Percentiles rank a stretch among this genome's conserved stretches.
Evolutionary conservation across 108 stramenopile genomes (phyloP).

Genomic region (Pinguiococcus pyrenoidosus): DNA sequence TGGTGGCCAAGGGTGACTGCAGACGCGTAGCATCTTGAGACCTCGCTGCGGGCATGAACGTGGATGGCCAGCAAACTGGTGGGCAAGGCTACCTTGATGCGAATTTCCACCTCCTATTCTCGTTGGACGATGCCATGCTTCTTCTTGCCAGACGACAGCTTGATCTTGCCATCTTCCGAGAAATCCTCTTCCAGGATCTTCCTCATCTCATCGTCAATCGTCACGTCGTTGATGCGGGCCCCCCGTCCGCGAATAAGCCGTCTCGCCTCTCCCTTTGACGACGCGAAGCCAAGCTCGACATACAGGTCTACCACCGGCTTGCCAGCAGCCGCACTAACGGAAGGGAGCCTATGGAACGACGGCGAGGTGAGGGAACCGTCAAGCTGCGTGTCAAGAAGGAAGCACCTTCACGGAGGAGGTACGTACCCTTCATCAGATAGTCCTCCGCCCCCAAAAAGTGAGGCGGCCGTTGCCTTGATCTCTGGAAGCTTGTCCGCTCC

Average conservation of each 20-base stretch:
- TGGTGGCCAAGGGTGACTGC: too few species aligned
- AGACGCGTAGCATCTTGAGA: too few species aligned
- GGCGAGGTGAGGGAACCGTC: too few species aligned
- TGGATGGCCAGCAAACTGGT: too few species aligned
- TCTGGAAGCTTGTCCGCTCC: slow-evolving; percentile 58
- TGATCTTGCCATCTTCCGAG: slow-evolving; percentile 18
- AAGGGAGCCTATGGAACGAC: too few species aligned
- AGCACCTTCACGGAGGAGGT: too few species aligned
- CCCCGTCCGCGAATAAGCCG: slow-evolving; percentile 83
- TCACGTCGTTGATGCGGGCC: slow-evolving; percentile 25
- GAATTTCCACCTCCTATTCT: background rate
- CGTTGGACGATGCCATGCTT: slow-evolving; percentile 29
- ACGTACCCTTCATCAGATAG: too few species aligned
- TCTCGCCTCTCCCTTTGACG: slow-evolving; percentile 78
- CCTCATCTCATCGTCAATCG: slow-evolving; percentile 15
- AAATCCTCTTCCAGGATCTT: slow-evolving; percentile 4
- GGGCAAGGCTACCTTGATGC: too few species aligned
- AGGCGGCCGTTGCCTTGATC: slow-evolving; percentile 70
- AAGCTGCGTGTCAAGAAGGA: too few species aligned
- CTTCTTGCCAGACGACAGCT: slow-evolving; percentile 43
- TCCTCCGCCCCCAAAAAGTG: slow-evolving; percentile 51
- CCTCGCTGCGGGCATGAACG: too few species aligned
- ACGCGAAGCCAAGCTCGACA: slow-evolving; percentile 54
- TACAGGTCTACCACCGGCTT: slow-evolving; percentile 62
- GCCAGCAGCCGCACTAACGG: too few species aligned